Conservation (phyloP, 2,329 filamentous ascomycete genomes). For the Scedosporium dehoogii region DNA sequence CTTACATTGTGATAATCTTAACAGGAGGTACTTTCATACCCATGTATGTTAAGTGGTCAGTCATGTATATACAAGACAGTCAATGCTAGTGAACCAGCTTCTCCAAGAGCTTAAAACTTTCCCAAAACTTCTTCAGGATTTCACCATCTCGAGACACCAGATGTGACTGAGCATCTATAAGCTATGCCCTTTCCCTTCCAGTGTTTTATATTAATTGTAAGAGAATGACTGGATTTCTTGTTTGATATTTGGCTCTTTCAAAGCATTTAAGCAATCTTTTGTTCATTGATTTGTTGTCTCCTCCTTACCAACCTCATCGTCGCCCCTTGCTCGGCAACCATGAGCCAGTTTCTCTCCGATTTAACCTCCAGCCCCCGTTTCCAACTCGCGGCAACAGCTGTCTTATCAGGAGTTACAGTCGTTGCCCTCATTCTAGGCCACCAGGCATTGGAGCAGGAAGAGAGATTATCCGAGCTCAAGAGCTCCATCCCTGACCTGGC, state of each 20-base stretch:
- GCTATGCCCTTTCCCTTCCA: no score
- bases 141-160: not conserved
- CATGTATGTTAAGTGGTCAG: no score
- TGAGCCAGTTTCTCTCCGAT: conserved; percentile 21
- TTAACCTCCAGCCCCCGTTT: conserved; percentile 34
- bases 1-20: no score
- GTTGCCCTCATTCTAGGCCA: conserved; percentile 52
- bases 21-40: no score
- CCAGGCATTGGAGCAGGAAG: conserved; percentile 46
- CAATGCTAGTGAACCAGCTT: no score
- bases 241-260: not conserved
- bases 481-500: conserved; percentile 39
- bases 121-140: not conserved
- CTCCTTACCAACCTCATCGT: not conserved
- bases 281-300: not conserved
- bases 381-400: conserved; percentile 63
- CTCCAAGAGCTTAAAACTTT: not conserved
- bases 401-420: conserved; percentile 51
- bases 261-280: not conserved
- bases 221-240: no score
- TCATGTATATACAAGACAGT: no score
- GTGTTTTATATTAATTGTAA: no score
- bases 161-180: not conserved
- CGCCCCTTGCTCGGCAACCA: not conserved
- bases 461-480: conserved; percentile 47